Evolutionary conservation across 768 basidiomycete genomes (phyloP).

Genomic region (Lanmaoa pseudosensibilis): DNA sequence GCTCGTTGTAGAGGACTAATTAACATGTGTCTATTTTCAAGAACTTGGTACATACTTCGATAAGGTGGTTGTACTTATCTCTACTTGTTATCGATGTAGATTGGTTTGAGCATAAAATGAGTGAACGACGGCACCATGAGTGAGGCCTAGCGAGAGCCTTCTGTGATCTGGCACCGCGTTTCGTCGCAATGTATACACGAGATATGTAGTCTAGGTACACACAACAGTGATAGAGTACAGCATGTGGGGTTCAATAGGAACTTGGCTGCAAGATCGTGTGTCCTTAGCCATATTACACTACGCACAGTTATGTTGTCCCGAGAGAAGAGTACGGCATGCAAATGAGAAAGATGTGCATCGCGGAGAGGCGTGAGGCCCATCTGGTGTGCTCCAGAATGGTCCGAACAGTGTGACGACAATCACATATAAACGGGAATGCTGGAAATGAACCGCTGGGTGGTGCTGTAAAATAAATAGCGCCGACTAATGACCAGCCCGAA

Average conservation of each 20-base stretch:
- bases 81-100: neutral
- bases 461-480: neutral
- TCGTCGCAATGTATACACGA: neutral
- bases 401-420: neutral
- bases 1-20: conserved; percentile 35
- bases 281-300: conserved; percentile 18
- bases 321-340: conserved; percentile 13
- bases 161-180: neutral
- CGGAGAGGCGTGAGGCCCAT: neutral
- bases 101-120: neutral
- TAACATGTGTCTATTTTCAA: neutral
- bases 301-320: conserved; percentile 6
- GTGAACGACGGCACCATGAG: neutral
- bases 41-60: neutral
- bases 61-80: neutral
- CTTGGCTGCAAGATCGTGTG: conserved; percentile 5
- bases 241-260: conserved; percentile 12
- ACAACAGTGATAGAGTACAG: conserved; percentile 20
- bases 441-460: neutral
- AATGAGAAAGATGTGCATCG: conserved; percentile 14
- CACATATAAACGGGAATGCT: neutral
- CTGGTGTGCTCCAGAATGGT: conserved; percentile 1
- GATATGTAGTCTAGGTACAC: conserved; percentile 10
- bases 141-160: neutral
- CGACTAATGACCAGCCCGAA: neutral